Conservation (phyloP, 768 basidiomycete species). For the Leucogyrophana mollusca region DNA sequence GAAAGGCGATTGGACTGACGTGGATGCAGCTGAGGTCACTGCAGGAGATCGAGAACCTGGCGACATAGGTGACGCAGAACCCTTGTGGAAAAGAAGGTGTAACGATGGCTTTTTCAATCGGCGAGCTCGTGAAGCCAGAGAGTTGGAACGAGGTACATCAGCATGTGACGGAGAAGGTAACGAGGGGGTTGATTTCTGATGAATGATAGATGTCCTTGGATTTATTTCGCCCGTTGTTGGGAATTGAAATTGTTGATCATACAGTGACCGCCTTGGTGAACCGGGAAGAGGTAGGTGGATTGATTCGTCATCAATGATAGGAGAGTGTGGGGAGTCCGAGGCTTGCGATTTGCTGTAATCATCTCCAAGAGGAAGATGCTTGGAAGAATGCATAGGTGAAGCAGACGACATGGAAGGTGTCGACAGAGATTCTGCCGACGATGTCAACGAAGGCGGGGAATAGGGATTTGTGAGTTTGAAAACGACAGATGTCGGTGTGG, state of each 20-base stretch:
- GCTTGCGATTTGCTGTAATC: constrained; percentile 25
- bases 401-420: constrained; percentile 54
- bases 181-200: constrained; percentile 36
- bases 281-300: constrained; percentile 21
- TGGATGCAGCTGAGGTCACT: constrained; percentile 18
- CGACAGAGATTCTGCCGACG: constrained; percentile 59
- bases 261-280: constrained; percentile 16
- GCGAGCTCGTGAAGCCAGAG: constrained; percentile 27
- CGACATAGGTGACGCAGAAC: constrained; percentile 49
- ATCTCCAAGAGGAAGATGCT: constrained; percentile 36
- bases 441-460: constrained; percentile 51
- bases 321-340: constrained; percentile 22
- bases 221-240: constrained; percentile 35
- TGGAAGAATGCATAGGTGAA: constrained; percentile 29
- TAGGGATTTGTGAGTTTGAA: constrained; percentile 23
- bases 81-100: constrained; percentile 66
- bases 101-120: constrained; percentile 68
- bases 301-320: constrained; percentile 29
- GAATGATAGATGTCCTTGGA: constrained; percentile 28
- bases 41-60: constrained; percentile 27
- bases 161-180: constrained; percentile 29
- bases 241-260: constrained; percentile 30
- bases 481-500: constrained; percentile 33
- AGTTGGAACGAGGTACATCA: constrained; percentile 36
- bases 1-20: constrained; percentile 8